Evolutionary conservation across 192 early-diverging fungal genomes (phyloP), one percentile per base, ranked within the genome.

Genomic region (Mortierella hygrophila): DNA sequence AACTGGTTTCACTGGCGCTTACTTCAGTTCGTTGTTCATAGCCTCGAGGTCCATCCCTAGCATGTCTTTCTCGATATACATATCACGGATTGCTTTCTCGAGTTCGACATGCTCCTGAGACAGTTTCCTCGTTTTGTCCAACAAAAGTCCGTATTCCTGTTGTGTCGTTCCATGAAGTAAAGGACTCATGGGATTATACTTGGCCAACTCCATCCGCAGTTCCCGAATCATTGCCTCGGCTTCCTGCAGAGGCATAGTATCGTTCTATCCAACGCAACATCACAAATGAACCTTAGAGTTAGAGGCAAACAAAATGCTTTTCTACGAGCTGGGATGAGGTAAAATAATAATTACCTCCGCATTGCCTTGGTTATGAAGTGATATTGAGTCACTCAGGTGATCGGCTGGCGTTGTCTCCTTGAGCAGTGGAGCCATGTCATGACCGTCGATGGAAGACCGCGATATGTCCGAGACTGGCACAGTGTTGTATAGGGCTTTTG

Each of bases 1-100:
- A 11, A 29, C 15, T 35, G 41, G 7, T n/a, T 35, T 4, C 26
- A 75, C 29, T 10, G 1, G 9, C 5, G 52, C 42, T 23, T 78
- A 78, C 77, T 8, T 70, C 20, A 78, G n/a, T 15, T 68, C 68
- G 13, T 55, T 49, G 6, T 78, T 40, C 77, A 71, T 70, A 1
- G 77, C 77, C 1, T 78, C 77, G 18, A 78, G 69, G 20, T 78
- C 77, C 77, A 78, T 78, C 5, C 70, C 52, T 46, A 78, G n/a
- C 7, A 78, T 47, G 52, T 78, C 77, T n/a, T 72, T 78, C 23
- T 78, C 49, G 38, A 78, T 42, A 44, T 72, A 52, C 23, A 78
- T 35, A 8, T 57, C 38, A 7, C 68, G 26, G 3, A 78, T n/a
- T 26, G 44, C 11, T 41, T 70, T 41, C 40, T 78, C 69, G 2